Base-by-base conservation (phyloP, 2,329 filamentous ascomycete species). In the Dissoconium aciculare region DNA sequence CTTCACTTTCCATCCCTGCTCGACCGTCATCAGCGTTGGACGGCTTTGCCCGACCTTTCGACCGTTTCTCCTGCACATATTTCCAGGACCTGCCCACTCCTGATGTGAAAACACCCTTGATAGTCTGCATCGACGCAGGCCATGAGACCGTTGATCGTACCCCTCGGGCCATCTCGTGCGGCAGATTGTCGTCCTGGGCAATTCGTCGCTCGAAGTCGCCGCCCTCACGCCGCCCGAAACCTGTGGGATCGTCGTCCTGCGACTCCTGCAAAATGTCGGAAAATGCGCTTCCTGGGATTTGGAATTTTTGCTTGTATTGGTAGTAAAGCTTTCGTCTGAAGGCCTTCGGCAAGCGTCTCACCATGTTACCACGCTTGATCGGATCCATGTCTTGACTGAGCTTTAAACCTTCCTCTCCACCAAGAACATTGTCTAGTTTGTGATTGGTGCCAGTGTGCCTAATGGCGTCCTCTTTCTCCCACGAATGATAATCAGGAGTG, bases 291-390 rank as follows among this genome's bases (percentile, higher is more conserved):
- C 74, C 74, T 0, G 87, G 83, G 26, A 98, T 89, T 33, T 71
- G 69, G 48, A 85, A 91, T 49, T 92, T 87, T 52, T 78, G 75
- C 54, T 93, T 85, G 55, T 94, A 98, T 47, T 85, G 75, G 55
- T 93, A 93, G 59, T 98, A 98, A 0, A 98, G 63, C 36, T 83
- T 85, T 32, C 79, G 72, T 21, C 89, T 73, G 66, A 98, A 95
- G 4, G 74, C 67, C 46, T 78, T 78, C 3, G 89, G 89, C 8
- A 98, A 63, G 9, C 89, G 77, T 4, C 89, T 74, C 6, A 98
- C 87, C 82, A 98, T 98, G 56, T 98, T 98, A 11, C 81, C 83
- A 34, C 89, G 75, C 49, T 80, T 84, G 35, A 81, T 60, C 0
- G 85, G 81, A 46, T 93, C 81, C 84, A 95, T 91, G 48, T 95